phyloP scores from a whole-genome alignment of 2,329 filamentous ascomycete species.

The Fusarium mangiferae region DNA sequence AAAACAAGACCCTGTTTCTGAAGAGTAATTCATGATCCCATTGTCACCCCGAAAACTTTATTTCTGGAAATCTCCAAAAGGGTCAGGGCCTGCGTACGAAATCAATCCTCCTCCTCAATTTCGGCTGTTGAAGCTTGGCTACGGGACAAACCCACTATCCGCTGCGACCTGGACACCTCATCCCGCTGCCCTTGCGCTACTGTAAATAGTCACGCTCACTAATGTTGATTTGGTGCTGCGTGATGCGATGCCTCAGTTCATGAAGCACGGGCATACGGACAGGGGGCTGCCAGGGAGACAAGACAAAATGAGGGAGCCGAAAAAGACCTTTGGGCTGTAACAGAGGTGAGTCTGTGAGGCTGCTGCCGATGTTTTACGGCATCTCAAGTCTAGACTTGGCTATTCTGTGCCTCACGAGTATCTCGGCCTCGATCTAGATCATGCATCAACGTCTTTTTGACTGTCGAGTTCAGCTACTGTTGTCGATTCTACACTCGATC shows the following conservation, averaged over 20 bases:
- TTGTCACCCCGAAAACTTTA: slow-evolving; percentile 22
- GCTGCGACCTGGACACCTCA: slow-evolving; percentile 5
- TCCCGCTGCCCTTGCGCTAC: slow-evolving; percentile 12
- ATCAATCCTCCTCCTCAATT: slow-evolving; percentile 24
- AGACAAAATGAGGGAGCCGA: slow-evolving; percentile 3
- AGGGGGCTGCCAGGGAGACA: background rate
- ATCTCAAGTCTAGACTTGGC: slow-evolving; percentile 14
- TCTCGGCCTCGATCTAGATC: slow-evolving; percentile 6
- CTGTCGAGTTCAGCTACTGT: slow-evolving; percentile 22
- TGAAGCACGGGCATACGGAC: background rate
- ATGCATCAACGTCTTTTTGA: slow-evolving; percentile 1
- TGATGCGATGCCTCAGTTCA: slow-evolving; percentile 15
- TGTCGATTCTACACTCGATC: slow-evolving; percentile 6
- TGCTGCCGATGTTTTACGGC: background rate
- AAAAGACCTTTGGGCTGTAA: background rate
- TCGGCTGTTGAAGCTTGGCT: slow-evolving; percentile 41
- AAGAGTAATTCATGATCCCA: slow-evolving; percentile 1
- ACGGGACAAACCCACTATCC: slow-evolving; percentile 4
- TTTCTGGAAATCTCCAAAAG: slow-evolving; percentile 16
- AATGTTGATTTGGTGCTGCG: slow-evolving; percentile 16
- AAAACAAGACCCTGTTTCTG: slow-evolving; percentile 26
- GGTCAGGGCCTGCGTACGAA: background rate
- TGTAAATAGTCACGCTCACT: slow-evolving; percentile 34
- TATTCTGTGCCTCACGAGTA: slow-evolving; percentile 5
- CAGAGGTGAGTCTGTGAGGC: slow-evolving; percentile 8